These are phyloP conservation scores for Suillus clintonianus DNA, from an alignment of 768 basidiomycete species.

Conservation along the genomic window DNA sequence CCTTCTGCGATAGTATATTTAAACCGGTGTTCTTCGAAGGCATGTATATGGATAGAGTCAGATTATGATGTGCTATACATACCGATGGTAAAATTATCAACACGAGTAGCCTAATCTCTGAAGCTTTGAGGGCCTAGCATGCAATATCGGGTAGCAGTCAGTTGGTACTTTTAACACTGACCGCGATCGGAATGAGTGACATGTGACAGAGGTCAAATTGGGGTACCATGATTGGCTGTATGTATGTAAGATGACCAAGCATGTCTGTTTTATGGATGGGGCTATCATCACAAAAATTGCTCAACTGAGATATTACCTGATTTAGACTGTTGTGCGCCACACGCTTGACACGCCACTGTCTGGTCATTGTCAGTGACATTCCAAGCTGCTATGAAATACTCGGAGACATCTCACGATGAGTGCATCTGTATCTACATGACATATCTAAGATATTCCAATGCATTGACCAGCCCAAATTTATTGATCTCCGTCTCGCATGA, in stretches of 20 bases:
- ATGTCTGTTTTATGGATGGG: neutral
- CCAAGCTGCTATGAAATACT: neutral
- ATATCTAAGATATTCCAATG: too few relatives aligned
- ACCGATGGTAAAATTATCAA: neutral
- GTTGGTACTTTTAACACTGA: too few relatives aligned
- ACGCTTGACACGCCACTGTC: too few relatives aligned
- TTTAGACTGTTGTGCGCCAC: too few relatives aligned
- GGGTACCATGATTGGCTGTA: neutral
- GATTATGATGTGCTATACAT: neutral
- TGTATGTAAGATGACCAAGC: slow-evolving; percentile 1
- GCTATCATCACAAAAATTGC: too few relatives aligned
- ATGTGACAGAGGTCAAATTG: neutral
- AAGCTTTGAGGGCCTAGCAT: neutral
- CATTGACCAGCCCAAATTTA: too few relatives aligned
- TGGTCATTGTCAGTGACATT: neutral
- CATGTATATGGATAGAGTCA: neutral
- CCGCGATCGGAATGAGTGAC: neutral
- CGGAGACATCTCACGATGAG: too few relatives aligned
- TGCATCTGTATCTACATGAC: too few relatives aligned
- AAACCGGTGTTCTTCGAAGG: neutral
- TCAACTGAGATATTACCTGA: too few relatives aligned
- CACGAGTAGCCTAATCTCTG: neutral
- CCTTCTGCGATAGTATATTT: neutral
- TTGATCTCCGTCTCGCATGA: too few relatives aligned
- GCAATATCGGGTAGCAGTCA: neutral